Evolutionary conservation across 1,139 yeast species (phyloP).

Genomic region (Blastobotrys arbuscula): DNA sequence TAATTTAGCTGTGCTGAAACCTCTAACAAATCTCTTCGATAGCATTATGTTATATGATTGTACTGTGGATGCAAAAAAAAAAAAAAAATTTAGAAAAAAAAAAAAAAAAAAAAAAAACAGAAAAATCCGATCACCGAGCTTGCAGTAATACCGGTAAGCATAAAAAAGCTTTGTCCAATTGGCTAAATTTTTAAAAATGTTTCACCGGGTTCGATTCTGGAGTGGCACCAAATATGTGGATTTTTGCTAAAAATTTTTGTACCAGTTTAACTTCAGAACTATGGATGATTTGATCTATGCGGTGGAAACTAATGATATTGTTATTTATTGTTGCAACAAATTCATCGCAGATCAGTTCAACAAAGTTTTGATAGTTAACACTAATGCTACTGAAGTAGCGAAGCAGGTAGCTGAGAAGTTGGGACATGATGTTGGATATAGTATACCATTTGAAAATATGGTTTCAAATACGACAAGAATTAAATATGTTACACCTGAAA

Average conservation of each 20-base stretch:
- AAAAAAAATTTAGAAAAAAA: not conserved
- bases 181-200: no score
- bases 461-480: conserved; percentile 52
- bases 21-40: conserved; percentile 8
- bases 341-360: not conserved
- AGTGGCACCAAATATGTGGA: no score
- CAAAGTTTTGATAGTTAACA: not conserved
- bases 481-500: conserved; percentile 75
- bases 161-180: no score
- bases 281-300: not conserved
- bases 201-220: no score
- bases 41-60: conserved; percentile 3
- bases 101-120: not conserved
- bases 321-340: not conserved
- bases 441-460: conserved; percentile 59
- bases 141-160: no score
- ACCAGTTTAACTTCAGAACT: no score
- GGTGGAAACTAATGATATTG: not conserved
- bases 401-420: not conserved
- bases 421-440: conserved; percentile 45
- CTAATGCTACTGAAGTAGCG: not conserved
- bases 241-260: no score
- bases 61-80: conserved; percentile 2
- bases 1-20: conserved; percentile 9
- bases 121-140: not conserved